Evolutionary conservation across 352 stramenopile species (phyloP).

Genomic region (Detonula confervacea): DNA sequence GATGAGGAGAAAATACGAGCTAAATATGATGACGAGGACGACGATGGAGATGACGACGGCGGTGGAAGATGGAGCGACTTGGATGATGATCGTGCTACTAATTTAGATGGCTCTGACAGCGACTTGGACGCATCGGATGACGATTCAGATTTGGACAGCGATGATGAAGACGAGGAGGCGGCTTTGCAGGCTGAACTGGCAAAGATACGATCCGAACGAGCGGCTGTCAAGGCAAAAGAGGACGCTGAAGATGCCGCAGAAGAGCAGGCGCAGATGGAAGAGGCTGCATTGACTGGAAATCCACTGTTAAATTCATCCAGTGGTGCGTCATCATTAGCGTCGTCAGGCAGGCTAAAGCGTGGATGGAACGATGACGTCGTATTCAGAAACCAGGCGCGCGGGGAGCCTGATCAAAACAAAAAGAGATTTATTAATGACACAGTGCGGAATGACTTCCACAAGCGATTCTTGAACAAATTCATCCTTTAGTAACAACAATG

Average conservation of each 20-base stretch:
- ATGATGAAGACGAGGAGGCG: constrained; percentile 96
- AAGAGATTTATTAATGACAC: constrained; percentile 99
- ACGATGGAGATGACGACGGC: constrained; percentile 54
- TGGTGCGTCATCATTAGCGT: constrained; percentile 27
- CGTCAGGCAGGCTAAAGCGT: constrained; percentile 88
- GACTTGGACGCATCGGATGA: constrained; percentile 92
- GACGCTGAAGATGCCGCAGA: constrained; percentile 86
- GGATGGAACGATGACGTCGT: constrained; percentile 99
- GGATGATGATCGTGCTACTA: constrained; percentile 61
- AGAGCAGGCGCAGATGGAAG: constrained; percentile 89
- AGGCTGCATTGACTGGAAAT: constrained; percentile 93
- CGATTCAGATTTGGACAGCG: constrained; percentile 84
- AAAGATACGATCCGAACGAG: constrained; percentile 96
- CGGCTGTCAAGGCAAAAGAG: constrained; percentile 91
- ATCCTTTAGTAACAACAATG: constrained; percentile 88
- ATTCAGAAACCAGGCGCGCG: constrained; percentile 97
- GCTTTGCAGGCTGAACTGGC: constrained; percentile 96
- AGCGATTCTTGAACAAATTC: constrained; percentile 98
- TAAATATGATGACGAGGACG: constrained; percentile 79
- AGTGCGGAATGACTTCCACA: constrained; percentile 99
- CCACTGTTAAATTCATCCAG: constrained; percentile 85
- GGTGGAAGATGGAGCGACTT: constrained; percentile 66
- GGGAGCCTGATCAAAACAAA: constrained; percentile 91
- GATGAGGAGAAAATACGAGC: constrained; percentile 72
- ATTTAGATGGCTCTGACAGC: constrained; percentile 87